Evolutionary conservation across 192 early-diverging fungal species (phyloP), one percentile per base, ranked within the genome.

Genomic region (Lunasporangiospora selenospora): DNA sequence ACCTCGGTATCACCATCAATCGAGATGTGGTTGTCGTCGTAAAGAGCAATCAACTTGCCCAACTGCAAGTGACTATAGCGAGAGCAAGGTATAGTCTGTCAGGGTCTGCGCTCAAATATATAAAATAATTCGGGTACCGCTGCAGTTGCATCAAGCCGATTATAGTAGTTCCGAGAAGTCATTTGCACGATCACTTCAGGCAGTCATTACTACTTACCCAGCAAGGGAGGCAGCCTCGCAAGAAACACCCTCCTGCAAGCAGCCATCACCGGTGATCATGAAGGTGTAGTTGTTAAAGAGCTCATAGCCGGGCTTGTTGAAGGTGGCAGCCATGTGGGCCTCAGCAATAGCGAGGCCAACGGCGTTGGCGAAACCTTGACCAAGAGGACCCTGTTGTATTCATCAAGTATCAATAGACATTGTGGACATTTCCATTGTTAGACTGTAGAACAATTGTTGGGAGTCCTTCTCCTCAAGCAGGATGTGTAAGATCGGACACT

Each of bases 191-290:
- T n/a, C n/a, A n/a, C n/a, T n/a, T n/a, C n/a, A n/a, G n/a, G n/a
- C n/a, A n/a, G n/a, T n/a, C n/a, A n/a, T 4, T 27, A 10, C 41
- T 49, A 67, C 71, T 77, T 80, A 86, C 92, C 91, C 97, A 53
- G 97, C 97, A 50, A 99, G 84, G 34, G 95, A 95, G 46, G 83
- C 83, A 43, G 97, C 92, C 83, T 99, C 97, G 32, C 90, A 85
- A 24, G 90, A 76, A 40, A 99, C 94, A 85, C 97, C 97, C 82
- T 99, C 97, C 83, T 99, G 97, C 59, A 99, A 81, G 81, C 97
- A 99, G 26, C 97, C 97, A 76, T 99, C 97, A 60, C 97, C 97
- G 41, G 85, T 76, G 62, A 99, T 91, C 42, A 85, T 83, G 53
- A 87, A 97, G 42, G 91, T 93, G 64, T 89, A 83, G 86, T 96